Percentiles rank a stretch among this genome's conserved stretches.
Evolutionary conservation across 345 rosid genomes (phyloP).

Genomic region (Populus davidiana): DNA sequence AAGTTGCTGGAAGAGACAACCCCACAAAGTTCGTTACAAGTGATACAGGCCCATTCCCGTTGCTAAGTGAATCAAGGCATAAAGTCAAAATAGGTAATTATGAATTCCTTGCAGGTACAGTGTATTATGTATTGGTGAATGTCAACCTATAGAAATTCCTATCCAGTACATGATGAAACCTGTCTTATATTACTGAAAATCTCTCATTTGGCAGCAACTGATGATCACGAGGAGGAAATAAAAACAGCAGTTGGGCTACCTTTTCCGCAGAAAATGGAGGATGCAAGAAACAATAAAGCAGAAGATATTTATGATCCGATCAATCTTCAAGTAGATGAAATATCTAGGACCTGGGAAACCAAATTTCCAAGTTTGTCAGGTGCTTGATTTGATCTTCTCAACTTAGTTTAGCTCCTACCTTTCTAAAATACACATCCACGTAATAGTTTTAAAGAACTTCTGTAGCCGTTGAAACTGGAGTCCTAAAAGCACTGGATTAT

Average conservation of each 20-base stretch:
- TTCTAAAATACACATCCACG: not conserved
- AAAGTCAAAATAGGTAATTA: slow-evolving; percentile 29
- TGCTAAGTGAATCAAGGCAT: slow-evolving; percentile 17
- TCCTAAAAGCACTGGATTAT: not conserved
- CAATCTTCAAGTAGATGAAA: slow-evolving; percentile 12
- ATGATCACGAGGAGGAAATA: slow-evolving; percentile 23
- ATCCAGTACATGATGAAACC: not conserved
- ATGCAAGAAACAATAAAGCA: slow-evolving; percentile 5
- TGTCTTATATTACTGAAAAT: not conserved
- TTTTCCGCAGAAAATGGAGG: slow-evolving; percentile 21
- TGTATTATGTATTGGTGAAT: not conserved
- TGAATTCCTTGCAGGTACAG: slow-evolving; percentile 24
- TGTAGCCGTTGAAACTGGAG: not conserved
- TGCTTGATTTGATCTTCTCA: slow-evolving; percentile 7
- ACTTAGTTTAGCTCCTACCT: not conserved
- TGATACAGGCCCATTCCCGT: slow-evolving; percentile 24
- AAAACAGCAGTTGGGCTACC: slow-evolving; percentile 10
- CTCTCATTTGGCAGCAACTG: slow-evolving; percentile 32
- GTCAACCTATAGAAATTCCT: not conserved
- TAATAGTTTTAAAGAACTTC: not conserved
- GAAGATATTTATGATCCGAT: slow-evolving; percentile 4
- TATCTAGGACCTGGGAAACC: slow-evolving; percentile 13
- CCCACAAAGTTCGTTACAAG: slow-evolving; percentile 19
- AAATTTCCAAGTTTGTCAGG: slow-evolving; percentile 29
- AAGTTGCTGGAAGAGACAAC: slow-evolving; percentile 22